Conservation (phyloP, 2,329 filamentous ascomycete genomes). For the Sclerotinia glacialis region DNA sequence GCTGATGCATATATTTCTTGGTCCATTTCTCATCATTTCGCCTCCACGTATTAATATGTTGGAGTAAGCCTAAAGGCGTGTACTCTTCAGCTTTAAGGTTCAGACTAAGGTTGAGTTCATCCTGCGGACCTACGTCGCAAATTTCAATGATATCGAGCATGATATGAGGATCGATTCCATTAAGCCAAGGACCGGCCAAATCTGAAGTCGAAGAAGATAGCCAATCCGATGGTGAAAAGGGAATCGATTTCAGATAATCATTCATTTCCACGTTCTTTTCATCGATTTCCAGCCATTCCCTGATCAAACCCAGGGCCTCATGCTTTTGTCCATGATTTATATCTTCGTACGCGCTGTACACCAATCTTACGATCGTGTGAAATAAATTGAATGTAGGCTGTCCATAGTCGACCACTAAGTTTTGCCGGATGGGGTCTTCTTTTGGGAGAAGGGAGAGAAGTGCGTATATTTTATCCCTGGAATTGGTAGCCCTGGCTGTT, state of each 20-base stretch:
- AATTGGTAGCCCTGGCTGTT: slow-evolving; percentile 1
- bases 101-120: not conserved
- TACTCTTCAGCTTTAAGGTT: not conserved
- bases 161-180: not conserved
- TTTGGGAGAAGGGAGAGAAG: slow-evolving; percentile 17
- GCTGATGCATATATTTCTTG: not conserved
- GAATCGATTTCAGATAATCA: not conserved
- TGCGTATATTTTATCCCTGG: slow-evolving; percentile 15
- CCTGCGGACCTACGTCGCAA: not conserved
- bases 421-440: slow-evolving; percentile 3
- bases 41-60: slow-evolving; percentile 9
- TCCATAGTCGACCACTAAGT: slow-evolving; percentile 2
- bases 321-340: not conserved
- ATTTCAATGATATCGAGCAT: not conserved
- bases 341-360: not conserved
- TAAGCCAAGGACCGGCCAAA: not conserved
- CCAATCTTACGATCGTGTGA: not conserved
- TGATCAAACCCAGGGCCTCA: not conserved
- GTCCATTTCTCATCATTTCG: not conserved
- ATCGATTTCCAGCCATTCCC: not conserved
- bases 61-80: not conserved
- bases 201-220: not conserved
- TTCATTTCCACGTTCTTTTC: slow-evolving; percentile 1
- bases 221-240: slow-evolving; percentile 3
- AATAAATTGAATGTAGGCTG: not conserved